phyloP scores from a whole-genome alignment of 345 rosid species.

The Lepidium didymum region DNA sequence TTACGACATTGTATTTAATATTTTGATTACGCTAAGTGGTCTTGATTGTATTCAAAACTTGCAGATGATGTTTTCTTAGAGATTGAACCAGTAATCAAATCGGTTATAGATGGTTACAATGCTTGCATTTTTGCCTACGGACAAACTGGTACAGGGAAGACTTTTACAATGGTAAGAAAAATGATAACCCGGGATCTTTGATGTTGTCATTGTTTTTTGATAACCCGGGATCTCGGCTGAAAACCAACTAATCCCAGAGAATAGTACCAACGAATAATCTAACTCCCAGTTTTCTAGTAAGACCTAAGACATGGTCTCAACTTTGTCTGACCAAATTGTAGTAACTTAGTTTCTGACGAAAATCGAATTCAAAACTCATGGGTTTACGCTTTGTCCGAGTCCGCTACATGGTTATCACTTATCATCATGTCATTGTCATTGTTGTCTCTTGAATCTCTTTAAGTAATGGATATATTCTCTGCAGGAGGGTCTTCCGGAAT shows the following conservation, averaged over 20 bases:
- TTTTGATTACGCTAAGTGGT: background rate
- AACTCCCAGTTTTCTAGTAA: too few species aligned
- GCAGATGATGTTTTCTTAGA: conserved; percentile 74
- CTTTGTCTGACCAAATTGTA: too few species aligned
- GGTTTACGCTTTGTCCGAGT: too few species aligned
- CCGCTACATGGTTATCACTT: too few species aligned
- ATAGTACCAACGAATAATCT: too few species aligned
- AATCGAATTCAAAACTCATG: too few species aligned
- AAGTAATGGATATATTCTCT: background rate
- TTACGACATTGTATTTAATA: background rate
- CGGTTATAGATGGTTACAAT: conserved; percentile 75
- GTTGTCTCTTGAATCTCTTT: background rate
- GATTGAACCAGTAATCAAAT: conserved; percentile 71
- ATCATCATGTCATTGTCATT: too few species aligned
- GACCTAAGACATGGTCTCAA: too few species aligned
- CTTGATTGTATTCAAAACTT: conserved; percentile 10
- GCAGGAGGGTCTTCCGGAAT: conserved; percentile 63
- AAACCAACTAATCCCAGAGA: too few species aligned
- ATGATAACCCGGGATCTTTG: background rate
- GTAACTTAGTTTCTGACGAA: too few species aligned
- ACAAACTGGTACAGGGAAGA: conserved; percentile 88
- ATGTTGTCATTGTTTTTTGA: background rate
- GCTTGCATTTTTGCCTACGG: conserved; percentile 82
- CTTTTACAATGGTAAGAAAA: conserved; percentile 61
- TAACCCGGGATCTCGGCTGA: too few species aligned